Evolutionary conservation across 805 yeast species (phyloP).

Genomic region (Yamadazyma olivae): DNA sequence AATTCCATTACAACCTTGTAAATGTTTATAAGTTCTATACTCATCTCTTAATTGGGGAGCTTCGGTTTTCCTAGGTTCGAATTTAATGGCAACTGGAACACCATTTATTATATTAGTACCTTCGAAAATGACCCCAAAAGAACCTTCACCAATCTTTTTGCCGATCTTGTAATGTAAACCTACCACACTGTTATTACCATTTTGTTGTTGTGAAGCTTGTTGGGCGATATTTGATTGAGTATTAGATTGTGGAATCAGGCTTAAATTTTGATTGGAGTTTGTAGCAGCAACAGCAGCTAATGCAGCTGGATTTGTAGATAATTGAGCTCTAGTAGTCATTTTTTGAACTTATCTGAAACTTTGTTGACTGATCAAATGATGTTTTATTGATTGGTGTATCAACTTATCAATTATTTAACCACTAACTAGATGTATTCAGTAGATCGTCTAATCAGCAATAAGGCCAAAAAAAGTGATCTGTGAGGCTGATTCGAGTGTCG

Average conservation of each 20-base stretch:
- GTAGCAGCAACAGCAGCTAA: slow-evolving; percentile 17
- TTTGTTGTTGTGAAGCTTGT: slow-evolving; percentile 4
- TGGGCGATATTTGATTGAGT: background rate
- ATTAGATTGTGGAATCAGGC: slow-evolving; percentile 1
- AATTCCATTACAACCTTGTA: slow-evolving; percentile 78
- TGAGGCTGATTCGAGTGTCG: too few species aligned
- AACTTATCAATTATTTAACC: too few species aligned
- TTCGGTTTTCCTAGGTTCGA: slow-evolving; percentile 94
- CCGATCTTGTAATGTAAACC: slow-evolving; percentile 97
- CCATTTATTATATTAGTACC: slow-evolving; percentile 91
- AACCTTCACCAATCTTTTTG: slow-evolving; percentile 97
- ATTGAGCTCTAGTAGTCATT: slow-evolving; percentile 15
- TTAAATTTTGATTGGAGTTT: slow-evolving; percentile 9
- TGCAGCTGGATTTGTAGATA: slow-evolving; percentile 14
- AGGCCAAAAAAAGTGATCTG: too few species aligned
- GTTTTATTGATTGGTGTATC: too few species aligned
- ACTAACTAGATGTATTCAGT: too few species aligned
- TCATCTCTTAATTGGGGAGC: slow-evolving; percentile 98
- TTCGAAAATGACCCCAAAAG: slow-evolving; percentile 96
- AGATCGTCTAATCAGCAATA: too few species aligned
- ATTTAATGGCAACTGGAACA: slow-evolving; percentile 92
- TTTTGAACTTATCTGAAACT: too few species aligned
- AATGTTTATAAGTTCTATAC: slow-evolving; percentile 88
- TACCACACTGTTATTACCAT: slow-evolving; percentile 50
- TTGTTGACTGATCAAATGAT: too few species aligned